Percentiles rank a stretch among this genome's conserved stretches.
Conservation (phyloP, 192 early-diverging fungal genomes). For the Ambispora gerdemannii region DNA sequence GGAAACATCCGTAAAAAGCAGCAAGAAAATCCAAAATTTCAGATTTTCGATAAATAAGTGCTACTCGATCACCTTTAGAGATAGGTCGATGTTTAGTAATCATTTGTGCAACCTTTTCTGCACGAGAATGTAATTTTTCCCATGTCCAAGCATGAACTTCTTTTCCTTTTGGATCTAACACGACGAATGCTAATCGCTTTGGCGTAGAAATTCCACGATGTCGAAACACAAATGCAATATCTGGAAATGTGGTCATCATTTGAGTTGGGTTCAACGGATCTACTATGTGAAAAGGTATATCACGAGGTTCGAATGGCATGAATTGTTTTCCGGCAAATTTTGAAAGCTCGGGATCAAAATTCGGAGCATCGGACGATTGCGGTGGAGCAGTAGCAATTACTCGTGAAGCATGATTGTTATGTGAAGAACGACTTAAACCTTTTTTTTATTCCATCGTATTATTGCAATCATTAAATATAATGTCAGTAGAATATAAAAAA, state of each 20-base stretch:
- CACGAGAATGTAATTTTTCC: conserved; percentile 66
- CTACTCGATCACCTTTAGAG: conserved; percentile 64
- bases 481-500: background rate
- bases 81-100: conserved; percentile 62
- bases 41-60: conserved; percentile 74
- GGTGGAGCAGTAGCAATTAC: too few species aligned
- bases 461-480: background rate
- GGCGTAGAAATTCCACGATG: conserved; percentile 61
- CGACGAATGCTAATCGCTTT: conserved; percentile 58
- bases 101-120: conserved; percentile 67
- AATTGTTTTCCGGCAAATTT: conserved; percentile 53
- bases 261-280: conserved; percentile 38
- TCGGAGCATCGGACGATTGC: conserved; percentile 34
- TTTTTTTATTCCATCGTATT: conserved; percentile 2
- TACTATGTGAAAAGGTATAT: conserved; percentile 41
- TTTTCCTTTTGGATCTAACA: conserved; percentile 72
- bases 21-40: conserved; percentile 83
- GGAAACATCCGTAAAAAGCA: conserved; percentile 78
- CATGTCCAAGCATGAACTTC: conserved; percentile 68
- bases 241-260: conserved; percentile 55
- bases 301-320: conserved; percentile 50
- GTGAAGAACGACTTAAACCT: background rate
- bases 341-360: conserved; percentile 30
- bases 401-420: too few species aligned
- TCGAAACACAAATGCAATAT: conserved; percentile 63